Percentiles rank a stretch among this genome's conserved stretches.
Conservation (phyloP, 805 yeast species). For the Ogataea allantospora region DNA sequence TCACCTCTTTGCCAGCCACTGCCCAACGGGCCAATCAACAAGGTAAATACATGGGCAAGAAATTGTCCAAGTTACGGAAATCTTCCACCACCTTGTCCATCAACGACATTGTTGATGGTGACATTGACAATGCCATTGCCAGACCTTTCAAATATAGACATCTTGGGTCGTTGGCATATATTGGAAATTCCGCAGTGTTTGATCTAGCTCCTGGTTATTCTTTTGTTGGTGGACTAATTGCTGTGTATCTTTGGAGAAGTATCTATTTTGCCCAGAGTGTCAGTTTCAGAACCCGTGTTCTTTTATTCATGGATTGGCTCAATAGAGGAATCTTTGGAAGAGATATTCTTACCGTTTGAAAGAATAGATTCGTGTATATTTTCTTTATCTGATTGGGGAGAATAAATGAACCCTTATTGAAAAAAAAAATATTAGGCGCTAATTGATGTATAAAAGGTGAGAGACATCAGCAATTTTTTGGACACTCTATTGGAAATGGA, state of each 20-base stretch:
- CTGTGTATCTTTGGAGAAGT: constrained; percentile 74
- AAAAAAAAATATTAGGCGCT: constrained; percentile 7
- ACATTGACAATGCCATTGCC: constrained; percentile 52
- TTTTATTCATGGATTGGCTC: constrained; percentile 66
- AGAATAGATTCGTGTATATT: constrained; percentile 9
- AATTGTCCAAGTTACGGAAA: constrained; percentile 52
- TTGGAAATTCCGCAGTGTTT: constrained; percentile 70
- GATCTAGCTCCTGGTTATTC: constrained; percentile 61
- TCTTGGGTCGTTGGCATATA: constrained; percentile 65
- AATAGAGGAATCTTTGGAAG: constrained; percentile 59
- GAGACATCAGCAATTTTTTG: background rate
- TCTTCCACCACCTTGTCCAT: constrained; percentile 42
- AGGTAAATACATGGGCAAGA: constrained; percentile 63
- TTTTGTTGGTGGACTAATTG: constrained; percentile 62
- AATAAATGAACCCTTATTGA: constrained; percentile 1
- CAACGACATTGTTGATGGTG: constrained; percentile 49
- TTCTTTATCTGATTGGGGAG: constrained; percentile 2
- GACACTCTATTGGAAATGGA: constrained; percentile 13
- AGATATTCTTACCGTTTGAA: constrained; percentile 35
- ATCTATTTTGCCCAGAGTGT: constrained; percentile 69
- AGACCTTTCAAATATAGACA: constrained; percentile 63
- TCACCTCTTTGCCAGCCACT: constrained; percentile 69
- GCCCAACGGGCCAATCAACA: constrained; percentile 75
- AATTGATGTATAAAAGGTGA: constrained; percentile 5
- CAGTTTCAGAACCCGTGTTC: constrained; percentile 59